phyloP scores from a whole-genome alignment of 441 rosid species.

The Adansonia gregorii region DNA sequence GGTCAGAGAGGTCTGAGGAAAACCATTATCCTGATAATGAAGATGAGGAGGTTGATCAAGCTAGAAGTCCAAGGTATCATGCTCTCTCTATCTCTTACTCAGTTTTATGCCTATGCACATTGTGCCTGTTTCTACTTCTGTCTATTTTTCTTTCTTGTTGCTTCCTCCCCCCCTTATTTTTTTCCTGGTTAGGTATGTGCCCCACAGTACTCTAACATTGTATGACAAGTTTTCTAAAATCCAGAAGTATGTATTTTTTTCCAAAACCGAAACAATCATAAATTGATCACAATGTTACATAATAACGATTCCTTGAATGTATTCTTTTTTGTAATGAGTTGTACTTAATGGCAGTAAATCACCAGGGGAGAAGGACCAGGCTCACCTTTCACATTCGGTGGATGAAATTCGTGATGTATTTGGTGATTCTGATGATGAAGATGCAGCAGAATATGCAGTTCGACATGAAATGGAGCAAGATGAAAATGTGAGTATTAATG shows the following conservation, averaged over 20 bases:
- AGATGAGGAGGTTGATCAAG: conserved; percentile 90
- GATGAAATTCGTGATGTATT: conserved; percentile 96
- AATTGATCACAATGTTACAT: neutral
- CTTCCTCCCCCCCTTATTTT: neutral
- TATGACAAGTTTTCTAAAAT: conserved; percentile 1
- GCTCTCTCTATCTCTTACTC: neutral
- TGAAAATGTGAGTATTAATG: conserved; percentile 56
- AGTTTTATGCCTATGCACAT: conserved; percentile 8
- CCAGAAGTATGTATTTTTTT: neutral
- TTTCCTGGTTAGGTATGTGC: neutral
- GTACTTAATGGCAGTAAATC: conserved; percentile 49
- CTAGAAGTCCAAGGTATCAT: conserved; percentile 68
- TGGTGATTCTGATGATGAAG: conserved; percentile 77
- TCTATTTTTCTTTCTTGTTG: neutral
- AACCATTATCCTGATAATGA: conserved; percentile 71
- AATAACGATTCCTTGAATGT: neutral
- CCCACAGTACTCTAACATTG: neutral
- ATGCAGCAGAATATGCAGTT: conserved; percentile 55
- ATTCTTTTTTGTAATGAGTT: conserved; percentile 23
- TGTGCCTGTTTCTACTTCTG: neutral
- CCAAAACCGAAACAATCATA: neutral
- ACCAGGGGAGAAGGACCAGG: conserved; percentile 67
- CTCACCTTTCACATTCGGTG: conserved; percentile 60
- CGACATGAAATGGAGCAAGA: conserved; percentile 69
- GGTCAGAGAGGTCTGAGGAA: conserved; percentile 84